Base-by-base conservation (phyloP, 2,329 filamentous ascomycete genomes). In the Paraconiothyrium sp. region DNA sequence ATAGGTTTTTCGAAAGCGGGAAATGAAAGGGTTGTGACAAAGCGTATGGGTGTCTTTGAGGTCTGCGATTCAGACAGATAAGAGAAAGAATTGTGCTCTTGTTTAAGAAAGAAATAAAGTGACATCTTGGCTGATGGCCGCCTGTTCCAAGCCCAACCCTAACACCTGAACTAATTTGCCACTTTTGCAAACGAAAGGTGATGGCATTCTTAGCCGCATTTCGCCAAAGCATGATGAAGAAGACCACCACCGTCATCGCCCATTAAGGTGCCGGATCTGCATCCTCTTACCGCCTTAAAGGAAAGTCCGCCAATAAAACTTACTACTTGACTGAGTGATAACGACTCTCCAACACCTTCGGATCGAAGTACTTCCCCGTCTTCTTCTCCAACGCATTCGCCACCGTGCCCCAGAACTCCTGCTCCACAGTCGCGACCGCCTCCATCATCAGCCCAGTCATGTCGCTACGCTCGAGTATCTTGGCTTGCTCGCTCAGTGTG, bases 401-500 rank as follows among this genome's bases (percentile, higher is more conserved):
- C 0, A 78, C 75, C 20, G 64, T 59, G 5, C 56, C 60, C 76
- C 76, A 80, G 37, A 76, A 75, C 37, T 75, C 70, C 1, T 70
- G 48, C 50, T 72, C 62, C 7, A 75, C 68, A 34, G 62, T 72
- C 0, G 60, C 66, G 8, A 77, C 74, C 14, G 76, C 76, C 16
- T 70, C 35, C 46, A 76, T 62, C 1, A 79, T 65, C 58, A 67
- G 30, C 55, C 70, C 61, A 20, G 73, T 68, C 61, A 66, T 65
- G 32, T 70, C 69, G 1, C 14, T 32, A 1, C 43, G 62, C 64
- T 71, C 58, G 39, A 75, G 48, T 34, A 70, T 69, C 4, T 54
- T 54, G 9, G 30, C 20, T 2, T 61, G 49, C 4, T 60, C 55
- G 8, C 61, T 61, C 0, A 60, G 30, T n/a, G 58, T 59, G 5